These are phyloP conservation scores for Cytospora mali DNA, from an alignment of 2,329 filamentous ascomycete species.

Conservation along the genomic window DNA sequence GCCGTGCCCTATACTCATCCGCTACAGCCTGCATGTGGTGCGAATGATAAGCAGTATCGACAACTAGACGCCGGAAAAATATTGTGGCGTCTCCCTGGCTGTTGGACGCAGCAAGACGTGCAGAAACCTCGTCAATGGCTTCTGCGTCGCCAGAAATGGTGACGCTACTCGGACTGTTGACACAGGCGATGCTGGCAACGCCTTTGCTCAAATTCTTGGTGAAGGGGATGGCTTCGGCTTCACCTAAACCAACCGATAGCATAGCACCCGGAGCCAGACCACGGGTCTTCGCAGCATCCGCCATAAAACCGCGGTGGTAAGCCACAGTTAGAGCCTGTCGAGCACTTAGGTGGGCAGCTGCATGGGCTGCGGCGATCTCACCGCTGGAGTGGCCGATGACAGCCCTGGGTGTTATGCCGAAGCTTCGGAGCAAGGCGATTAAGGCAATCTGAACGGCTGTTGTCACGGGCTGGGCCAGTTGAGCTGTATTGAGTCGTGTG, in stretches of 20 bases:
- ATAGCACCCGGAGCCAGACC: conserved; percentile 23
- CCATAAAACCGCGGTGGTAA: conserved; percentile 16
- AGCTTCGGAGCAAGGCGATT: conserved; percentile 39
- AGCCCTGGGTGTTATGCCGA: conserved; percentile 35
- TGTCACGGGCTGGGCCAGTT: conserved; percentile 47
- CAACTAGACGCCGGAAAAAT: conserved; percentile 4
- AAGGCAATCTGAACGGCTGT: conserved; percentile 52
- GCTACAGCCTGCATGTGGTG: conserved; percentile 24
- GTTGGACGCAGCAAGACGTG: conserved; percentile 27
- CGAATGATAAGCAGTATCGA: conserved; percentile 28
- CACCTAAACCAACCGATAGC: conserved; percentile 27
- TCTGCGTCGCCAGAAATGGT: conserved; percentile 51
- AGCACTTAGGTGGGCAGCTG: conserved; percentile 32
- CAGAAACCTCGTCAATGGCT: conserved; percentile 2
- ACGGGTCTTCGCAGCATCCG: neutral
- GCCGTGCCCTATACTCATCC: neutral
- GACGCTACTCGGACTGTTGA: conserved; percentile 55
- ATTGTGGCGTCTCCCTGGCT: conserved; percentile 19
- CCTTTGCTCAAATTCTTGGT: conserved; percentile 22
- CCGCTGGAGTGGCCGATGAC: conserved; percentile 45
- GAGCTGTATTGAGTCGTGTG: neutral
- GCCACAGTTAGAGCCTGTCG: neutral
- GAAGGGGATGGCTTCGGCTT: neutral
- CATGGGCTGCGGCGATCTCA: conserved; percentile 46
- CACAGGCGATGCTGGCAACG: conserved; percentile 45